These are phyloP conservation scores for Kuraishia molischiana DNA, from an alignment of 805 yeast species.

Conservation along the genomic window DNA sequence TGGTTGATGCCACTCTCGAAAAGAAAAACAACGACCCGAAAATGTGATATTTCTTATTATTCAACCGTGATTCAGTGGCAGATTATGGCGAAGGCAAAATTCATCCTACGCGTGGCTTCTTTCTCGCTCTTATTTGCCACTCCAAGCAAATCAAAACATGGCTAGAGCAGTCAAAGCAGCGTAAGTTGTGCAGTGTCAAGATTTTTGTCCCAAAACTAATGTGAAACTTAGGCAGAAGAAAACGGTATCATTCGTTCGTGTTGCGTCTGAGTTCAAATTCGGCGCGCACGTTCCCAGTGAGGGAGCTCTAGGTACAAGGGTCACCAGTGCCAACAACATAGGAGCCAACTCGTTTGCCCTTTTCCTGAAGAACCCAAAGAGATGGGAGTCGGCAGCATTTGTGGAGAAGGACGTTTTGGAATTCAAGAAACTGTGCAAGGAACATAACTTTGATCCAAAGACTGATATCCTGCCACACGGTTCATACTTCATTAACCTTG, in stretches of 20 bases:
- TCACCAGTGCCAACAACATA: slow-evolving; percentile 31
- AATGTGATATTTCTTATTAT: no score
- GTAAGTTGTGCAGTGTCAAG: no score
- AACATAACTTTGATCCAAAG: slow-evolving; percentile 57
- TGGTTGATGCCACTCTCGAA: no score
- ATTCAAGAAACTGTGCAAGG: slow-evolving; percentile 55
- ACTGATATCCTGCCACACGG: slow-evolving; percentile 91
- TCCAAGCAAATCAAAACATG: no score
- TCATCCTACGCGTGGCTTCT: no score
- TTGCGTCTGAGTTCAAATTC: slow-evolving; percentile 19
- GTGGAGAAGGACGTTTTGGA: slow-evolving; percentile 55
- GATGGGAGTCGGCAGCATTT: slow-evolving; percentile 82
- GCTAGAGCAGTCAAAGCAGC: no score
- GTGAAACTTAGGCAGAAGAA: neutral
- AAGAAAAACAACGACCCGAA: no score
- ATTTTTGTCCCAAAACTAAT: no score
- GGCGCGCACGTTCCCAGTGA: slow-evolving; percentile 87
- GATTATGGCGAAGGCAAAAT: no score
- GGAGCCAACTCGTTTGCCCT: slow-evolving; percentile 83
- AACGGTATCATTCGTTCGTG: neutral
- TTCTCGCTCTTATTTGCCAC: no score
- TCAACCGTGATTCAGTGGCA: no score
- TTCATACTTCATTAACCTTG: slow-evolving; percentile 85
- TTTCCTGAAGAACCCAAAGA: slow-evolving; percentile 81
- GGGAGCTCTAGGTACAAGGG: slow-evolving; percentile 33